A percentile compares a stretch with the other conserved stretches of the same genome.
phyloP scores from a whole-genome alignment of 2,329 filamentous ascomycete genomes.

The Ascochyta lentis region DNA sequence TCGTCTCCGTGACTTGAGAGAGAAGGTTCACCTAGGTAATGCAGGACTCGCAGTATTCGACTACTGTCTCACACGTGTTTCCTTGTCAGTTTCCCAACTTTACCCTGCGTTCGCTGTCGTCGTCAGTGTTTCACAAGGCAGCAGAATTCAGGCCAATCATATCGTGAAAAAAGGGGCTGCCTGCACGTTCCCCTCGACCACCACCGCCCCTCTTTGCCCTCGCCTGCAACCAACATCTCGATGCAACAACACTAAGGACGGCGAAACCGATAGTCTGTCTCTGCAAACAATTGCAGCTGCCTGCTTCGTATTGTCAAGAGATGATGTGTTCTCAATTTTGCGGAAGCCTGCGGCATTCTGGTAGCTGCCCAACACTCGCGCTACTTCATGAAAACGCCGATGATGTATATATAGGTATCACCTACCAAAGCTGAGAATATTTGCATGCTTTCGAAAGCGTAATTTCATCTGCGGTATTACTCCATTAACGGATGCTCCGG shows the following conservation, averaged over 20 bases:
- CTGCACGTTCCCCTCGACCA: slow-evolving; percentile 22
- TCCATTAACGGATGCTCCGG: too few relatives aligned
- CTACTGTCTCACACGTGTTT: slow-evolving; percentile 29
- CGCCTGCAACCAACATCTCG: neutral
- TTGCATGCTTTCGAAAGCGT: too few relatives aligned
- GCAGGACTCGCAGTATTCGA: slow-evolving; percentile 22
- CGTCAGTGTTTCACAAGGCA: slow-evolving; percentile 39
- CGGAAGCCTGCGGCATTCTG: slow-evolving; percentile 3
- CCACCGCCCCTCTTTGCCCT: slow-evolving; percentile 2
- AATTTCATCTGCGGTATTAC: too few relatives aligned
- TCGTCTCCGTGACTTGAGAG: slow-evolving; percentile 5
- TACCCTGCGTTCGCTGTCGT: slow-evolving; percentile 18
- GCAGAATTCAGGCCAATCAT: slow-evolving; percentile 37
- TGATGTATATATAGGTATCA: slow-evolving; percentile 8
- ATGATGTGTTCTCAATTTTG: neutral
- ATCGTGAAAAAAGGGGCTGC: slow-evolving; percentile 28
- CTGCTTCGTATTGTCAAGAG: neutral
- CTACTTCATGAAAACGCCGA: neutral
- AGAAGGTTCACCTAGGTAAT: slow-evolving; percentile 14
- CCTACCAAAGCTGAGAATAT: neutral
- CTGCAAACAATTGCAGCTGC: neutral
- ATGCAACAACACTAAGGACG: neutral
- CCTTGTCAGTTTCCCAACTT: slow-evolving; percentile 19
- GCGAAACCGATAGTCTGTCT: slow-evolving; percentile 7
- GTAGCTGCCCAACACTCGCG: neutral